These are phyloP conservation scores for Colletotrichum sp. DNA, from an alignment of 2,329 filamentous ascomycete genomes.

Conservation along the genomic window DNA sequence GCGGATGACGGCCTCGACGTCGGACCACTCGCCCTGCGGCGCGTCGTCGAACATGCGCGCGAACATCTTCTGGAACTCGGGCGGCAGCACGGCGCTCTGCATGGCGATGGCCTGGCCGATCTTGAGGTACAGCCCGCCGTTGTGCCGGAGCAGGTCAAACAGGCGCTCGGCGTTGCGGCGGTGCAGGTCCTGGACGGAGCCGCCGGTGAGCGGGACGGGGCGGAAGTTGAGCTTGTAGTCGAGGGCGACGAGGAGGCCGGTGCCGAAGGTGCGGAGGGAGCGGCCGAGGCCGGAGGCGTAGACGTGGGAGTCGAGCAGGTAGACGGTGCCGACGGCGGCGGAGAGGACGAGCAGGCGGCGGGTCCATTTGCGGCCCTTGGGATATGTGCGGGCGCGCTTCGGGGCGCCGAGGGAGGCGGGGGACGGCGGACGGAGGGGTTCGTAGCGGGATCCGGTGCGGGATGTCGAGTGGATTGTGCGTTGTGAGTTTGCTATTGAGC, in stretches of 20 bases:
- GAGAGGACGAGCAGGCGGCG: conserved; percentile 72
- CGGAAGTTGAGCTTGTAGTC: conserved; percentile 99
- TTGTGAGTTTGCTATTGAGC: neutral
- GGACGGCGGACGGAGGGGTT: conserved; percentile 76
- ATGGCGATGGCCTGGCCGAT: conserved; percentile 98
- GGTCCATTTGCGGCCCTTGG: conserved; percentile 74
- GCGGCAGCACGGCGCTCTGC: conserved; percentile 92
- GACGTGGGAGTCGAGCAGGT: conserved; percentile 72
- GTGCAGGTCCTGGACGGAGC: conserved; percentile 80
- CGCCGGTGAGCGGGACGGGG: conserved; percentile 74
- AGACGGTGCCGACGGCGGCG: conserved; percentile 64
- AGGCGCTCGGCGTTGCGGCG: conserved; percentile 82
- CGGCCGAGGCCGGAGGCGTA: conserved; percentile 83
- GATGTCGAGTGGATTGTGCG: conserved; percentile 22
- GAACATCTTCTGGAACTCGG: conserved; percentile 97
- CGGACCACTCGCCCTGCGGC: conserved; percentile 87
- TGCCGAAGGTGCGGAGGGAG: conserved; percentile 80
- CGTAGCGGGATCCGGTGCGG: conserved; percentile 60
- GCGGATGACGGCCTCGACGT: conserved; percentile 82
- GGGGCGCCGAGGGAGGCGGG: conserved; percentile 80
- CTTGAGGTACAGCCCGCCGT: conserved; percentile 95
- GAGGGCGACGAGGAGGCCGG: conserved; percentile 79
- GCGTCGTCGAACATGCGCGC: conserved; percentile 97
- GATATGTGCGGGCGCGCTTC: conserved; percentile 72
- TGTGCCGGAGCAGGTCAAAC: conserved; percentile 79